Percentiles rank a stretch among this genome's conserved stretches.
phyloP scores from a whole-genome alignment of 2,329 filamentous ascomycete genomes.

The Cordyceps fumosorosea region DNA sequence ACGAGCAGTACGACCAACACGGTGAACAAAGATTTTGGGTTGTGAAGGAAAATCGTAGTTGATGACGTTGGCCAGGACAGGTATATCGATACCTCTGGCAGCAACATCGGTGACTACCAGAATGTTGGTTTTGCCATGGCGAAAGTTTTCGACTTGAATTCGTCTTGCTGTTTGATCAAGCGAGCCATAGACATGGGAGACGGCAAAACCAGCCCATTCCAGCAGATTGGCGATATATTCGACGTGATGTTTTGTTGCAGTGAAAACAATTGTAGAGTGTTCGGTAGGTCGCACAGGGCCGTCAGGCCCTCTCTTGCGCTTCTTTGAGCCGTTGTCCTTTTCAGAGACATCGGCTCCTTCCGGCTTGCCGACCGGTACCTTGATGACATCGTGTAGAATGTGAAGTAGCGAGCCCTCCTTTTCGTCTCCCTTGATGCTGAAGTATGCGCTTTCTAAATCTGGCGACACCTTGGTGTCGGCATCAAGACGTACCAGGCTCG shows the following conservation, averaged over 20 bases:
- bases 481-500: slow-evolving; percentile 81
- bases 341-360: slow-evolving; percentile 43
- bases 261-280: slow-evolving; percentile 91
- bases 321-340: slow-evolving; percentile 46
- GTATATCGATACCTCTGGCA: slow-evolving; percentile 95
- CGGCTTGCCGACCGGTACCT: slow-evolving; percentile 68
- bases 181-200: slow-evolving; percentile 91
- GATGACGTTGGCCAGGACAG: slow-evolving; percentile 90
- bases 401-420: slow-evolving; percentile 91
- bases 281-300: slow-evolving; percentile 64
- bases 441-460: slow-evolving; percentile 92
- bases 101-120: slow-evolving; percentile 95
- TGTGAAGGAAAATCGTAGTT: slow-evolving; percentile 98
- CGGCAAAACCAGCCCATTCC: slow-evolving; percentile 73
- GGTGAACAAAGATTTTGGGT: slow-evolving; percentile 93
- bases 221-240: slow-evolving; percentile 85
- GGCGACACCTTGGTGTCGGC: slow-evolving; percentile 94
- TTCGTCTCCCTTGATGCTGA: slow-evolving; percentile 83
- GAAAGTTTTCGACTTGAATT: slow-evolving; percentile 86
- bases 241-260: slow-evolving; percentile 94
- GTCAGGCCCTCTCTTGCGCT: slow-evolving; percentile 59
- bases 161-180: slow-evolving; percentile 90
- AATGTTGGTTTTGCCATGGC: slow-evolving; percentile 77
- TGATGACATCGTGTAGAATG: slow-evolving; percentile 84
- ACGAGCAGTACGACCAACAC: slow-evolving; percentile 91